Base-by-base conservation (phyloP, 1,284 basidiomycete species). In the Heterobasidion occidentale region DNA sequence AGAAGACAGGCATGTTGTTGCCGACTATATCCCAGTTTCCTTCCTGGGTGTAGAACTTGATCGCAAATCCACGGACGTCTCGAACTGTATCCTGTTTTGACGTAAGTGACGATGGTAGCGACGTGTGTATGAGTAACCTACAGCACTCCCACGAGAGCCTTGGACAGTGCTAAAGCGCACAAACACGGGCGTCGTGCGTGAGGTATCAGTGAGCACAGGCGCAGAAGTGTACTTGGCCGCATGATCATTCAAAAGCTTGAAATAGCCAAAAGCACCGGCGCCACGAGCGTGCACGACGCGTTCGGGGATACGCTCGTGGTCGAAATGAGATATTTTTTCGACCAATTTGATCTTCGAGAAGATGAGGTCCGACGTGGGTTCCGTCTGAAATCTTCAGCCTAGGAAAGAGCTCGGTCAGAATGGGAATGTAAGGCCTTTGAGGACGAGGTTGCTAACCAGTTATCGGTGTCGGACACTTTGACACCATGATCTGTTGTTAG, bases 11-110 rank as follows among this genome's bases (percentile, higher is more conserved):
- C 44, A 91, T 78, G 62, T 86, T 74, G 63, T 88, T 88, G 15
- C 84, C 88, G 53, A 92, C 90, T 38, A 93, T 70, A 64, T 94
- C 90, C 87, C 88, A 93, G 61, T 89, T 91, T 6, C 86, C 87
- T 61, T 88, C 83, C 1, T 83, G 68, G 0, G 92, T 92, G 68
- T 92, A 93, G 63, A 94, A 83, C 64, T 91, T 86, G 55, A 78
- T 73, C 0, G 92, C 90, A 63, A 94, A 94, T 0, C 92, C 92
- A 61, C 92, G 81, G 19, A 90, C 88, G 64, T 94, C 91, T 47
- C 92, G 82, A 20, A 88, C 89, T 33, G 86, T 88, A 61, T 90
- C 87, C 79, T 86, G 59, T 48, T 9, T 42, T n/a, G 8, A 14
- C 15, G n/a, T 36, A 15, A 15, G 34, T 11, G 33, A 15, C 34